Base-by-base conservation (phyloP, 2,329 filamentous ascomycete genomes). In the Aspergillus sp. region DNA sequence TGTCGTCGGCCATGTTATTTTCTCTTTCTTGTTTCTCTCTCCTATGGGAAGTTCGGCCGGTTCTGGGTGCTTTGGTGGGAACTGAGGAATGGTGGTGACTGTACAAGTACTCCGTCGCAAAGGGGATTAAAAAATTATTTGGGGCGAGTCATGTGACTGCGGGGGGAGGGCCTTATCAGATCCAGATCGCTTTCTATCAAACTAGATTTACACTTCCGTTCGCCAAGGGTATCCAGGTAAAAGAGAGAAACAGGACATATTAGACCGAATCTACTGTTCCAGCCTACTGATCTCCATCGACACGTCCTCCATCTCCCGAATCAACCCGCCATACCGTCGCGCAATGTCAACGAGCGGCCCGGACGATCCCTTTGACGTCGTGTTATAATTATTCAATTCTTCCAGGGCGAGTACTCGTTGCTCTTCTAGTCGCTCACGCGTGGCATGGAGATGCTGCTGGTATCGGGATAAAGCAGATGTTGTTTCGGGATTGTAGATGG, bases 1-100 rank as follows among this genome's bases (percentile, higher is more conserved):
- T 76, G 54, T 84, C 63, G 63, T 83, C 81, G 33, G 81, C 75
- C 80, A 83, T 83, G 47, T 56, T 71, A 46, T 39, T 29, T 40
- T 29, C 6, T 44, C 44, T 48, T 41, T 26, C 42, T 10, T 43
- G 7, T 43, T 32, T 7, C 32, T 34, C 4, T 41, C 29, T 44
- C 26, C 8, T 28, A n/a, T 27, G 26, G 19, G 10, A 8, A 27
- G 19, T 29, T 41, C 2, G 19, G 19, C 19, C 19, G 19, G 19
- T 19, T 19, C 19, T 19, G 19, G 2, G 19, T 19, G 19, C 1
- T 1, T 19, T 19, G 19, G 19, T 19, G 19, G 19, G 1, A 19
- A 19, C 19, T 19, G 19, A 19, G 19, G 19, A 19, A 19, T 19
- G 19, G 19, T 39, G 46, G 52, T 54, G 52, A 49, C 50, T 46